Base-by-base conservation (phyloP, 2,329 filamentous ascomycete species). In the Lasiodiplodia sp. region DNA sequence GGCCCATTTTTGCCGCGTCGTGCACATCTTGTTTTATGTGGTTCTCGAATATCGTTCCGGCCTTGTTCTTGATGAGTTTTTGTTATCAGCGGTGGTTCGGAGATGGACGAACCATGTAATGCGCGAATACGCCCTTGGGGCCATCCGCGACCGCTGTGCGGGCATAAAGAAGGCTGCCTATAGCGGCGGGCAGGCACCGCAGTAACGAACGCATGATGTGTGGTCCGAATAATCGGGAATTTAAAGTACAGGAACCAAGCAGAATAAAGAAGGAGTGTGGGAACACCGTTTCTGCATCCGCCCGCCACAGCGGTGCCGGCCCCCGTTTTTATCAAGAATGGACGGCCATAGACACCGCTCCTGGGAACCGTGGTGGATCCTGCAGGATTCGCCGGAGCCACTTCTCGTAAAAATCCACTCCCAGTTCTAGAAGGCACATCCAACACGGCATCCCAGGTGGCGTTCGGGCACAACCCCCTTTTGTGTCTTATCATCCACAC, bases 361-460 rank as follows among this genome's bases (percentile, higher is more conserved):
- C 38, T 23, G 34, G 18, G 23, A n/a, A 16, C n/a, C 25, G 18
- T 31, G 14, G 53, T 60, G 57, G 57, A 47, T 60, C 57, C 57
- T 47, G 57, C 57, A 60, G 57, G 57, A 60, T 60, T 60, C 57
- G 57, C 38, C 47, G n/a, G 57, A 25, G 57, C 38, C 38, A 21
- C 25, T 23, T 47, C 38, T 60, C 57, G 57, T 60, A 60, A 47
- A 38, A 38, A 47, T 8, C 57, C 37, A 34, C 38, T 28, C 23
- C 16, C n/a, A 34, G 28, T n/a, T 60, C 44, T 60, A 21, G 57
- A 47, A 47, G 16, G 38, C 57, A 21, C 5, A 34, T 34, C 31
- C 57, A 60, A 40, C 57, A 23, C 57, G 18, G 57, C 14, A 60
- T 6, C 25, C 12, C 21, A 34, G 34, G 56, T 47, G 57, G 57